Evolutionary conservation across 2,329 filamentous ascomycete genomes (phyloP), one percentile per base, ranked within the genome.

Genomic region (Diaporthe velutina): DNA sequence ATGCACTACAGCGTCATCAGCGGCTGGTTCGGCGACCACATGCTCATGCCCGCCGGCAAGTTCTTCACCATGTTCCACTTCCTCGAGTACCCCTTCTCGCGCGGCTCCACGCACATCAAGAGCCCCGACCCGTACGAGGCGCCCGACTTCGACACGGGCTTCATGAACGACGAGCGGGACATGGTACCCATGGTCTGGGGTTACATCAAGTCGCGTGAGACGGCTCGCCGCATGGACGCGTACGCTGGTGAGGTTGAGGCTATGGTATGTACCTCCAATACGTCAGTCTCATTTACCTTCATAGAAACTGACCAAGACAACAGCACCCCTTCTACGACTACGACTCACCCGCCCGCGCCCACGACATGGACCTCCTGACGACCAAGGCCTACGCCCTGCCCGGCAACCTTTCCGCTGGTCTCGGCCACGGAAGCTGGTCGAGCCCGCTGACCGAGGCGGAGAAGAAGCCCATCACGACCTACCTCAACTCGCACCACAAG

Each of bases 11-110:
- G 89, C 1, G 90, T 95, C 73, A 95, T 96, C 80, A 86, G 93
- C 22, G 92, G 92, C 77, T 90, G 87, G 87, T 90, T 90, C 42
- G 89, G 89, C 40, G 89, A 91, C 81, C 89, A 90, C 78, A 90
- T 90, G 87, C 82, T 90, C 60, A 88, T 90, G 88, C 93, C 93
- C 0, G 90, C 92, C 1, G 93, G 93, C 78, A 95, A 95, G 77
- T 95, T 94, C 88, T 95, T 95, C 85, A 93, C 91, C 80, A 95
- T 95, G 93, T 95, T 95, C 88, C 92, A 94, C 82, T 95, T 95
- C 89, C 83, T 95, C 78, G 92, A 94, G 84, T 94, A 94, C 79
- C 93, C 93, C 0, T 95, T 94, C 89, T 93, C 91, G 22, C 91
- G 93, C 78, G 93, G 93, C 12, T 91, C 84, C 70, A 94, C 90